Evolutionary conservation across 768 basidiomycete species (phyloP), one percentile per base, ranked within the genome.

Genomic region (Boletus sp.): DNA sequence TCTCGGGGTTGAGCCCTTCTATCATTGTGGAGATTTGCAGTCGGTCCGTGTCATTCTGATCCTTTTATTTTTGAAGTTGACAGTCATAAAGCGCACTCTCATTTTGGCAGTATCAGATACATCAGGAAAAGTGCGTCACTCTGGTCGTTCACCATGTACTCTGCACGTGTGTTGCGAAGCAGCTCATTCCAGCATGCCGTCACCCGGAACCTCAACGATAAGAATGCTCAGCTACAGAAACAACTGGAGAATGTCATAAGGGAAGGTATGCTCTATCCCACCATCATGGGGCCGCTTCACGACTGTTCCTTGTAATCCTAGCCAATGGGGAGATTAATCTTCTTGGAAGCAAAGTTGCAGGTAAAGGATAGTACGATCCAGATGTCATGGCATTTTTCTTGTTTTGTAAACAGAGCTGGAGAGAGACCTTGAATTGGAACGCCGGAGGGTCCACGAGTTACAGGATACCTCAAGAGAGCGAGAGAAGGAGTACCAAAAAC

Each of bases 71-170:
- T 41, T 42, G 21, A 42, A 33, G 47, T 43, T 56, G 47, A 65
- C 42, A 5, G 13, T 34, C 19, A 30, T 32, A 27, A 51, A 90
- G 90, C 21, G 89, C 91, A 5, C 80, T 93, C 53, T 88, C 90
- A 4, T 93, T 93, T 68, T 93, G 91, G 91, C 88, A 91, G 68
- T 93, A 93, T 68, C 91, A 93, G 64, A 81, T 85, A 47, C 88
- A 90, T 58, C 91, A 93, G 70, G 91, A 93, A 74, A 84, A 81
- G 90, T 88, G 52, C 53, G 72, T 61, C 23, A 21, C 7, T 53
- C 29, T 29, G 27, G 35, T 39, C 15, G 44, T 50, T 30, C 9
- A 15, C 35, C 5, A 0, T 49, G 13, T 41, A 21, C 33, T 15
- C 46, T 45, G 13, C 42, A 51, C 44, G n/a, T 34, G 44, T 56